Evolutionary conservation across 768 basidiomycete species (phyloP).

Genomic region (Agrocybe chaxingu): DNA sequence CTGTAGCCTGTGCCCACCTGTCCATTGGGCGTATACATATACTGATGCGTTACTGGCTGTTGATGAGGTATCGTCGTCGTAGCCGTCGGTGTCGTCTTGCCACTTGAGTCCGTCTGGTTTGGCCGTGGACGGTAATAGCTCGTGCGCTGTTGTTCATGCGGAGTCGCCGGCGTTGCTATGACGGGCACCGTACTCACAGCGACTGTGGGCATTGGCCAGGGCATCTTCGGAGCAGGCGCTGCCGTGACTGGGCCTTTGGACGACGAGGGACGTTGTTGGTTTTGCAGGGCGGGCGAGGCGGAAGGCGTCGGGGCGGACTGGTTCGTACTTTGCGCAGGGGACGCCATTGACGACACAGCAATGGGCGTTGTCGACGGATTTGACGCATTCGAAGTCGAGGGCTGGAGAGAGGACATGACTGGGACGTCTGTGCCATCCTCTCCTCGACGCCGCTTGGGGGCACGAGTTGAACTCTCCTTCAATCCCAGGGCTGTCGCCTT

Average conservation of each 20-base stretch:
- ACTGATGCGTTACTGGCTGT: conserved; percentile 16
- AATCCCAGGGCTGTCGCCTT: conserved; percentile 78
- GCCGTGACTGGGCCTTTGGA: conserved; percentile 24
- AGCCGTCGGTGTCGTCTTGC: conserved; percentile 10
- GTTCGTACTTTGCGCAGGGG: conserved; percentile 28
- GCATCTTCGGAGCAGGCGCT: conserved; percentile 31
- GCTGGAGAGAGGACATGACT: conserved; percentile 27
- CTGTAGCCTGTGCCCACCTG: conserved; percentile 12
- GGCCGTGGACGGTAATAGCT: conserved; percentile 51
- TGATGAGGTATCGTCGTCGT: conserved; percentile 2
- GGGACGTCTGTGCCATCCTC: conserved; percentile 25
- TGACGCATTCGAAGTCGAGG: conserved; percentile 25
- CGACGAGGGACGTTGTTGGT: conserved; percentile 38
- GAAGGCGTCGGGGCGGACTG: conserved; percentile 42
- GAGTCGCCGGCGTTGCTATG: conserved; percentile 33
- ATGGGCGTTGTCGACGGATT: conserved; percentile 24
- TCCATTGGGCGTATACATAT: conserved; percentile 22
- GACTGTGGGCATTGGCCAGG: conserved; percentile 75
- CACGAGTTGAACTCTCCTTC: conserved; percentile 68
- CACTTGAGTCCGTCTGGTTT: conserved; percentile 13
- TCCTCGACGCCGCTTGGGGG: conserved; percentile 49
- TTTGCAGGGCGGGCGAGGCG: conserved; percentile 51
- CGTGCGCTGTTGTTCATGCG: conserved; percentile 41
- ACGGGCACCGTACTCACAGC: conserved; percentile 58
- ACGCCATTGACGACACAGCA: conserved; percentile 23